phyloP scores from a whole-genome alignment of 768 basidiomycete species.

The Rhodotorula taiwanensis region DNA sequence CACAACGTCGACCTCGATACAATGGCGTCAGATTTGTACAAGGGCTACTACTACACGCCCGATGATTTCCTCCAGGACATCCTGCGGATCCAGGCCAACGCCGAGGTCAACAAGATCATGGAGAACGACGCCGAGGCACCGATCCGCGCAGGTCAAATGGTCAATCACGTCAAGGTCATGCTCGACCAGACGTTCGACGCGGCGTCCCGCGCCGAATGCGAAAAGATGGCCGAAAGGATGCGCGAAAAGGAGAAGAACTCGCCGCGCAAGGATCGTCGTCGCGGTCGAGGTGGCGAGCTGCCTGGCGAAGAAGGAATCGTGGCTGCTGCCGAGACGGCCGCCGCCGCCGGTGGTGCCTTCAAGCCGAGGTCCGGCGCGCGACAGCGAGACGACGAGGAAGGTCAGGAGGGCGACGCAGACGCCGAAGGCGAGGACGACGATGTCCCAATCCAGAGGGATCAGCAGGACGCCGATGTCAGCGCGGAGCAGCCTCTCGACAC shows the following conservation, averaged over 20 bases:
- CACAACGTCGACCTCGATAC: slow-evolving; percentile 87
- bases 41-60: slow-evolving; percentile 75
- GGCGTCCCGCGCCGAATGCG: slow-evolving; percentile 71
- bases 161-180: slow-evolving; percentile 68
- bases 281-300: slow-evolving; percentile 47
- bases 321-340: slow-evolving; percentile 13
- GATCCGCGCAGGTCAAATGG: slow-evolving; percentile 80
- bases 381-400: background rate
- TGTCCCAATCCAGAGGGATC: no score
- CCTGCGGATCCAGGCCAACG: slow-evolving; percentile 49
- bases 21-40: slow-evolving; percentile 79
- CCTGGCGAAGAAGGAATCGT: slow-evolving; percentile 47
- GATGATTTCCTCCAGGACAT: slow-evolving; percentile 72
- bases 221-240: slow-evolving; percentile 63
- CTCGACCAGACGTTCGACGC: slow-evolving; percentile 79
- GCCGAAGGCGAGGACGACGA: slow-evolving; percentile 4
- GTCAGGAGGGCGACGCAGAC: slow-evolving; percentile 1
- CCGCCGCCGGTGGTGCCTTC: slow-evolving; percentile 17
- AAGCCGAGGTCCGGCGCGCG: background rate
- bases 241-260: slow-evolving; percentile 50
- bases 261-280: slow-evolving; percentile 58
- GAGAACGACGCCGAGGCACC: slow-evolving; percentile 78
- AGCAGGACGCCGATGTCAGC: no score
- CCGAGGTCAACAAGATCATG: slow-evolving; percentile 70
- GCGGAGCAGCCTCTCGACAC: no score